phyloP scores from a whole-genome alignment of 371 early-diverging fungal species.

The Mucor racemosus region DNA sequence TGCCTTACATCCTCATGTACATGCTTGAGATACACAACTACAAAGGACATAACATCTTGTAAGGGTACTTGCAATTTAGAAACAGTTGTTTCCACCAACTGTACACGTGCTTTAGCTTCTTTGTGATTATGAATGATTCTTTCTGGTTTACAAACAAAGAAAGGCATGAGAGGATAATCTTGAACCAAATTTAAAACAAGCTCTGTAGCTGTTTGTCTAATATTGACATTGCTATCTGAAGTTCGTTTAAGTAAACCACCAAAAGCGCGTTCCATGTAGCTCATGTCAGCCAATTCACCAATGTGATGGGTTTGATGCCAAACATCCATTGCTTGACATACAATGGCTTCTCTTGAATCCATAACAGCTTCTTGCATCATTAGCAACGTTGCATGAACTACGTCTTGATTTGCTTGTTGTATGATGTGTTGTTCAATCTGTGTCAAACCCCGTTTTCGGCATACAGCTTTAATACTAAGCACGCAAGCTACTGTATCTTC shows the following conservation, averaged over 20 bases:
- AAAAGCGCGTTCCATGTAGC: constrained; percentile 54
- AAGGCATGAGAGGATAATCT: constrained; percentile 54
- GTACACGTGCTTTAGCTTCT: constrained; percentile 50
- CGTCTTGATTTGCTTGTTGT: constrained; percentile 19
- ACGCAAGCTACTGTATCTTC: constrained; percentile 51
- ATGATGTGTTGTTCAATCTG: constrained; percentile 39
- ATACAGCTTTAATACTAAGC: constrained; percentile 56
- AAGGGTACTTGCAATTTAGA: constrained; percentile 40
- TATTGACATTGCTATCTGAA: constrained; percentile 64
- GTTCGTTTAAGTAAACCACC: constrained; percentile 62
- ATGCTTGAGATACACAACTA: constrained; percentile 65
- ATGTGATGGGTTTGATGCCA: constrained; percentile 55
- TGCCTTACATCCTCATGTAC: constrained; percentile 71
- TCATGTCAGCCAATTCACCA: constrained; percentile 37
- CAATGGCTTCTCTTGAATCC: constrained; percentile 68
- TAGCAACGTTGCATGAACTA: constrained; percentile 63
- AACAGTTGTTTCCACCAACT: constrained; percentile 59
- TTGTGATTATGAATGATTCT: constrained; percentile 44
- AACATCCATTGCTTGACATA: constrained; percentile 51
- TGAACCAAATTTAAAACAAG: constrained; percentile 60
- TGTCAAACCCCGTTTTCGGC: constrained; percentile 55
- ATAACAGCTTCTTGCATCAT: constrained; percentile 64
- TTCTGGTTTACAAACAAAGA: constrained; percentile 53
- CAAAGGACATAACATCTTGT: constrained; percentile 63
- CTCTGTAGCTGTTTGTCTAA: constrained; percentile 54